Base-by-base conservation (phyloP, 371 early-diverging fungal species). In the Racocetra persica region DNA sequence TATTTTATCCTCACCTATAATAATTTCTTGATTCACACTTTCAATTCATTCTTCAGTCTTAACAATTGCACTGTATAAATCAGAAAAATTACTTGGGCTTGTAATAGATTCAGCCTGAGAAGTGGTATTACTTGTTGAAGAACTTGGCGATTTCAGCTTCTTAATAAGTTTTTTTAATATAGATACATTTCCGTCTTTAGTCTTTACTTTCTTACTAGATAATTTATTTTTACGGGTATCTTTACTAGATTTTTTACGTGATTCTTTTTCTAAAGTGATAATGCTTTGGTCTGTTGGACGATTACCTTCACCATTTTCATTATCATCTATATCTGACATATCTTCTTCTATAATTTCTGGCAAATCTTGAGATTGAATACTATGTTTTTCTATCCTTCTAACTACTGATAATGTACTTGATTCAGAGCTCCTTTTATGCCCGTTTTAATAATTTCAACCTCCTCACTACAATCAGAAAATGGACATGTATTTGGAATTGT, bases 1-100 rank as follows among this genome's bases (percentile, higher is more conserved):
- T 66, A 66, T 70, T 51, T 70, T 70, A n/a, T n/a, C n/a, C n/a
- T n/a, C n/a, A n/a, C n/a, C n/a, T 65, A 7, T 65, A 65, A 65
- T 65, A 65, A 65, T 32, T 65, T 65, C 66, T 65, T 20, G 57
- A 57, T 57, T 57, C 6, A 22, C 22, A 57, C 57, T 57, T 57
- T 28, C 38, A 36, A 65, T 65, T 65, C 38, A 6, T 20, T 65
- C 66, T 28, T 65, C 66, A 36, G 66, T 38, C 20, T 65, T 65
- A 20, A 65, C 28, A 65, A 65, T 65, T 65, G 66, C 66, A 38
- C 28, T 20, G 18, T 32, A 65, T 18, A 65, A 38, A 32, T 65
- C 66, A 38, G 66, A 28, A 38, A 65, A 65, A 65, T 65, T 65
- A 32, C 38, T 28, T 65, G 20, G 38, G 13, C 57, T 57, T 22